Evolutionary conservation across 805 yeast species (phyloP).

Genomic region (Wickerhamiella parazyma): DNA sequence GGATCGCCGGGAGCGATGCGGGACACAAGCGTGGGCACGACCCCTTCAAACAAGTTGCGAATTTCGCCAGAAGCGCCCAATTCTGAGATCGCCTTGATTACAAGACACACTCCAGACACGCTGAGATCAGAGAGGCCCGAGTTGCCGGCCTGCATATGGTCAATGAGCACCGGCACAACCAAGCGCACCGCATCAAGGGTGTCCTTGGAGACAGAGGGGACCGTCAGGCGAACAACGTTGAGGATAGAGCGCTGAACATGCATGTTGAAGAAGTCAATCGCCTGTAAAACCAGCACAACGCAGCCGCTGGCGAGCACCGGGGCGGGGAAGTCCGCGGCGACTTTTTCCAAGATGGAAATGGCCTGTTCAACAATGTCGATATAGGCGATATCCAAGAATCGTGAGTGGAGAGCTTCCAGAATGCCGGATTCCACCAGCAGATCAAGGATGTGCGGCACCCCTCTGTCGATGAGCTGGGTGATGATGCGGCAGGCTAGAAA

Average conservation of each 20-base stretch:
- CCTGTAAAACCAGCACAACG: constrained; percentile 49
- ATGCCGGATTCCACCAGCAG: constrained; percentile 53
- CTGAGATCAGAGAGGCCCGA: constrained; percentile 14
- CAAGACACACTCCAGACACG: constrained; percentile 12
- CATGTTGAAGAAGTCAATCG: constrained; percentile 74
- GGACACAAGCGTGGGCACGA: constrained; percentile 11
- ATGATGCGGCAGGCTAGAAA: constrained; percentile 73
- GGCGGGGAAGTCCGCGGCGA: constrained; percentile 25
- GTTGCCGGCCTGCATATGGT: constrained; percentile 5
- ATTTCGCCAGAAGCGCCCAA: constrained; percentile 8
- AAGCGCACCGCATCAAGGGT: constrained; percentile 28
- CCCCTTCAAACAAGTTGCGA: constrained; percentile 6
- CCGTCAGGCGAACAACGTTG: constrained; percentile 55
- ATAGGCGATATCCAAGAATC: constrained; percentile 59
- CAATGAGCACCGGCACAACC: constrained; percentile 13
- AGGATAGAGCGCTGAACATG: constrained; percentile 81
- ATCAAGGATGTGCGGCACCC: constrained; percentile 44
- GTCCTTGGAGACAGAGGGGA: constrained; percentile 33
- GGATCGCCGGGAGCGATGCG: constrained; percentile 12
- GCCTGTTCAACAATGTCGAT: constrained; percentile 92
- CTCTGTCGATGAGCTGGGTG: constrained; percentile 63
- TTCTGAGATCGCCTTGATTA: constrained; percentile 15
- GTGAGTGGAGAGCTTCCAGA: constrained; percentile 49
- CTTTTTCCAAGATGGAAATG: constrained; percentile 29
- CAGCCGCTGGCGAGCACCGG: constrained; percentile 41